Base-by-base conservation (phyloP, 768 basidiomycete genomes). In the Amanita inopinata region DNA sequence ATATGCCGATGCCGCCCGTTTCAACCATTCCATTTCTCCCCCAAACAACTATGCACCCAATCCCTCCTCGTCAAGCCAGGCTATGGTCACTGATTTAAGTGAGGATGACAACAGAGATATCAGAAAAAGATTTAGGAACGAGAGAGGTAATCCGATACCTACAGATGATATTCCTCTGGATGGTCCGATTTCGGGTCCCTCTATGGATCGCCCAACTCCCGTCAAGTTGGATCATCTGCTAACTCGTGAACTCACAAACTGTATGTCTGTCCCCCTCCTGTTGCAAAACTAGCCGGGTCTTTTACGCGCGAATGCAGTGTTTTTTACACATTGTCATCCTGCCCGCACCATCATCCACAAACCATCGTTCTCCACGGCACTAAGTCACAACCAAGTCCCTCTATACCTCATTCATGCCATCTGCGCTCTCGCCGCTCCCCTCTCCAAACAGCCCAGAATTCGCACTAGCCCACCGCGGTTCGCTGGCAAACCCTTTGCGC, bases 261-360 rank as follows among this genome's bases (percentile, higher is more conserved):
- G 83, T 83, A 57, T 56, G 81, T 64, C n/a, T n/a, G n/a, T n/a
- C n/a, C n/a, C n/a, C n/a, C n/a, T n/a, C n/a, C n/a, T n/a, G n/a
- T n/a, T n/a, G n/a, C n/a, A n/a, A n/a, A n/a, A n/a, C n/a, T n/a
- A n/a, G n/a, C n/a, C n/a, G n/a, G n/a, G n/a, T n/a, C n/a, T n/a
- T n/a, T n/a, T n/a, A n/a, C n/a, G n/a, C n/a, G n/a, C n/a, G n/a
- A n/a, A n/a, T n/a, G 30, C 52, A 88, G 85, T 88, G 7, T 88
- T 88, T 59, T 88, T 89, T 57, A 71, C 86, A 18, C 83, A 83
- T 56, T 81, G 80, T 50, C 83, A 88, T 54, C 86, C 86, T 17
- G 76, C 79, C 47, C 75, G 81, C 27, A 70, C 79, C 51, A 69
- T 88, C 47, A 73, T 90, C 34, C 87, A 90, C 60, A 83, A 83